Evolutionary conservation across 2,329 filamentous ascomycete genomes (phyloP), one percentile per base, ranked within the genome.

Genomic region (Fusarium sp.): DNA sequence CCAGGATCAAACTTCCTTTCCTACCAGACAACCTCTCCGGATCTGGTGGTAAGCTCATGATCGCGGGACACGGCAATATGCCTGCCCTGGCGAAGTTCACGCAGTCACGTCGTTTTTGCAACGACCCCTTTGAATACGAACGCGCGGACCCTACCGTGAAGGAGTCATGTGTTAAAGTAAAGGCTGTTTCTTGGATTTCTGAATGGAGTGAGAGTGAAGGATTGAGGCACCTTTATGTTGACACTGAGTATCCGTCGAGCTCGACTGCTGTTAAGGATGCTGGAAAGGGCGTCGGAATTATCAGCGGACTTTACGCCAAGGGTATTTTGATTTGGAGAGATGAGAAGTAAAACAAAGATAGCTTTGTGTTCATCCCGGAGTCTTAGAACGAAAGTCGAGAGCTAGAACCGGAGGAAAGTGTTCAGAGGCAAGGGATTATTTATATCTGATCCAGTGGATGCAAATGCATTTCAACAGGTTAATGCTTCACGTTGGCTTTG

Each of bases 1-100:
- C 33, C 3, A 65, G 54, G 12, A 63, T 76, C 7, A 60, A 28
- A 12, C 47, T 84, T 5, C 81, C 83, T 1, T 86, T 84, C 65
- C 35, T 82, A 11, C 81, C 83, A 0, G 84, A 86, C 65, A 86
- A 86, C 47, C 76, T 86, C 16, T 81, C 81, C 1, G 53, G 79
- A 6, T 76, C 57, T 28, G 73, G 38, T 42, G 71, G 74, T 52
- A 78, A 76, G n/a, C 79, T 86, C 23, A 66, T 84, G 15, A 80
- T 83, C 23, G 81, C 84, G 0, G 84, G 84, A 0, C 84, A 86
- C 35, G 81, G 83, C 3, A 79, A 85, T 50, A 56, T 80, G 3
- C 79, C 80, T 0, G 77, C 78, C 5, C 70, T 84, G 16, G 66
- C 43, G 4, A 79, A 78, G 44, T 85, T 81, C 49, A 71, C 80